A percentile compares a stretch with the other conserved stretches of the same genome.
Evolutionary conservation across 2,329 filamentous ascomycete species (phyloP).

Genomic region (Corynespora cassiicola): DNA sequence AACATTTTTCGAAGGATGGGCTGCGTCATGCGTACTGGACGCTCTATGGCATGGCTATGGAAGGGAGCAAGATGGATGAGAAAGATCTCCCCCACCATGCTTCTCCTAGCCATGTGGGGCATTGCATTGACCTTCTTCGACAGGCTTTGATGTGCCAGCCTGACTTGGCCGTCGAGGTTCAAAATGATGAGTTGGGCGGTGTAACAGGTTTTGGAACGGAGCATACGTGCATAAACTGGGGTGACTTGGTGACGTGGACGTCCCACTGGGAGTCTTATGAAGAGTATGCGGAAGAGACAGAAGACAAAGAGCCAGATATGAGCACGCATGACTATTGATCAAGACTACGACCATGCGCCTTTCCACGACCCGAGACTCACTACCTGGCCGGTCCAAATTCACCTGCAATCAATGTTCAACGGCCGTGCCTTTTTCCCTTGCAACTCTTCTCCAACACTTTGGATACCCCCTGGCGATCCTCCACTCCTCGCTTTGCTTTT

Average conservation of each 20-base stretch:
- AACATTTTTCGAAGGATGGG: conserved; percentile 7
- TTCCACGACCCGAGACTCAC: too few relatives aligned
- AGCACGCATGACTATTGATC: too few relatives aligned
- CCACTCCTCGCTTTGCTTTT: conserved; percentile 46
- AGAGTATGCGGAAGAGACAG: too few relatives aligned
- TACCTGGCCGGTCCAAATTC: too few relatives aligned
- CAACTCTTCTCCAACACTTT: conserved; percentile 39
- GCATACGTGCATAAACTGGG: conserved; percentile 19
- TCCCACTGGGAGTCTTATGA: conserved; percentile 14
- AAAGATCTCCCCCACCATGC: conserved; percentile 9
- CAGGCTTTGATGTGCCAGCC: conserved; percentile 4
- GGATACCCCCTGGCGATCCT: conserved; percentile 40
- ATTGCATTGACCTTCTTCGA: conserved; percentile 1
- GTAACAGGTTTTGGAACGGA: conserved; percentile 20
- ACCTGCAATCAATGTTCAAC: too few relatives aligned
- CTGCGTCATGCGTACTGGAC: conserved; percentile 19
- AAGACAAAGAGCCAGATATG: too few relatives aligned
- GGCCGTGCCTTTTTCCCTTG: conserved; percentile 16
- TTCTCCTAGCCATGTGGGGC: background rate
- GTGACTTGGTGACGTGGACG: conserved; percentile 12
- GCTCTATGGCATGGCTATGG: conserved; percentile 1
- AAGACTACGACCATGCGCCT: too few relatives aligned
- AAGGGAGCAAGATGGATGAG: conserved; percentile 4
- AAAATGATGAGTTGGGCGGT: conserved; percentile 9
- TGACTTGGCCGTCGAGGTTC: conserved; percentile 15